Evolutionary conservation across 2,329 filamentous ascomycete species (phyloP).

Genomic region (Dichotomopilus funicola): DNA sequence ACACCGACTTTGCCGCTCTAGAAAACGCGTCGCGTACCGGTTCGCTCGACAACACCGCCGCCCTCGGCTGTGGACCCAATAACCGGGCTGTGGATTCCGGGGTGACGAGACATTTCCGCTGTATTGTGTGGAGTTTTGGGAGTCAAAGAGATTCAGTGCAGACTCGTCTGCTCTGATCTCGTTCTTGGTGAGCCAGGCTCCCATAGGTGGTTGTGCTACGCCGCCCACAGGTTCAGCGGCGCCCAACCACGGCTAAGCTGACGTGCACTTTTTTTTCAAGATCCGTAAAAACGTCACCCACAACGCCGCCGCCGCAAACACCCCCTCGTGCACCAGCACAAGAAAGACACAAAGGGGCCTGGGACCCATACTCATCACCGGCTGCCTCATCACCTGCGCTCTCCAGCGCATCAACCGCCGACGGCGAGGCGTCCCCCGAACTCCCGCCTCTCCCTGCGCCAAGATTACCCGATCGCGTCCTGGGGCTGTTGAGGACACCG

Average conservation of each 20-base stretch:
- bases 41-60: constrained; percentile 7
- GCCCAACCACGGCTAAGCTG: constrained; percentile 2
- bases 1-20: constrained; percentile 8
- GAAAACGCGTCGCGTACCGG: constrained; percentile 20
- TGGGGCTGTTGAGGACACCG: constrained; percentile 50
- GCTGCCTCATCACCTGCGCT: constrained; percentile 48
- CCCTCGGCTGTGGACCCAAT: constrained; percentile 1
- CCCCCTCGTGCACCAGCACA: constrained; percentile 57
- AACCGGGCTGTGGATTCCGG: background rate
- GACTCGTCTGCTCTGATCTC: constrained; percentile 63
- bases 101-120: background rate
- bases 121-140: constrained; percentile 14
- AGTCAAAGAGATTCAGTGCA: constrained; percentile 48
- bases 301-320: constrained; percentile 41
- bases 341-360: constrained; percentile 43
- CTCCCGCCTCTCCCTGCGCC: constrained; percentile 54
- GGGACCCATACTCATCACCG: constrained; percentile 27
- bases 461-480: constrained; percentile 49
- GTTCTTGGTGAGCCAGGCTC: constrained; percentile 38
- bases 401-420: constrained; percentile 56
- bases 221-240: constrained; percentile 10
- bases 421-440: constrained; percentile 51
- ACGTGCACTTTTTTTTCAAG: constrained; percentile 23
- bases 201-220: constrained; percentile 1
- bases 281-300: constrained; percentile 50